These are phyloP conservation scores for Xylaria sp. DNA, from an alignment of 2,329 filamentous ascomycete species.

Conservation along the genomic window DNA sequence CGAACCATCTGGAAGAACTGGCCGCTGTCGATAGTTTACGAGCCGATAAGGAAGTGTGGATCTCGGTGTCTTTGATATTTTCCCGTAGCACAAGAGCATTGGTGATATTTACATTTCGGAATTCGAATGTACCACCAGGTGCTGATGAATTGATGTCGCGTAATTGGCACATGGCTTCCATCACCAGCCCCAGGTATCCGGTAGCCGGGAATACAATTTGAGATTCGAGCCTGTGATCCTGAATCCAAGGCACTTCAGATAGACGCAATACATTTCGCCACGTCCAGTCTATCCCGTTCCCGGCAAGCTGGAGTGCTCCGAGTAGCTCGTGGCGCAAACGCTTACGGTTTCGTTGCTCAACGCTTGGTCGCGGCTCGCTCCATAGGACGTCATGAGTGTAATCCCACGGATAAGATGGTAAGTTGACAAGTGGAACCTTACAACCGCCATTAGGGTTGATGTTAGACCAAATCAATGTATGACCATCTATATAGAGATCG, in stretches of 20 bases:
- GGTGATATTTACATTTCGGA: constrained; percentile 8
- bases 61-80: not conserved
- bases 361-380: constrained; percentile 34
- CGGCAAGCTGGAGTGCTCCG: constrained; percentile 33
- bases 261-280: constrained; percentile 21
- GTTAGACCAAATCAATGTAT: constrained; percentile 8
- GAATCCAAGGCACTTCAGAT: not conserved
- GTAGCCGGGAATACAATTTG: constrained; percentile 11
- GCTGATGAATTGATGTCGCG: not conserved
- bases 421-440: constrained; percentile 11
- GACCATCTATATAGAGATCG: not conserved
- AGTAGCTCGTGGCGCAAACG: constrained; percentile 48
- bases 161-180: constrained; percentile 1
- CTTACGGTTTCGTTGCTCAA: constrained; percentile 33
- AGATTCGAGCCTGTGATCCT: constrained; percentile 4
- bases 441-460: constrained; percentile 1
- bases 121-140: not conserved
- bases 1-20: constrained; percentile 19
- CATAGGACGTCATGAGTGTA: constrained; percentile 27
- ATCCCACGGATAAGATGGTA: constrained; percentile 3
- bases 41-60: constrained; percentile 17
- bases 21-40: constrained; percentile 8
- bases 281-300: constrained; percentile 24
- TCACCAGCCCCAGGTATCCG: constrained; percentile 3
- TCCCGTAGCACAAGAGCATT: no score